Evolutionary conservation across 2,329 filamentous ascomycete genomes (phyloP), one percentile per base, ranked within the genome.

Genomic region (Cladosporium colombiae): DNA sequence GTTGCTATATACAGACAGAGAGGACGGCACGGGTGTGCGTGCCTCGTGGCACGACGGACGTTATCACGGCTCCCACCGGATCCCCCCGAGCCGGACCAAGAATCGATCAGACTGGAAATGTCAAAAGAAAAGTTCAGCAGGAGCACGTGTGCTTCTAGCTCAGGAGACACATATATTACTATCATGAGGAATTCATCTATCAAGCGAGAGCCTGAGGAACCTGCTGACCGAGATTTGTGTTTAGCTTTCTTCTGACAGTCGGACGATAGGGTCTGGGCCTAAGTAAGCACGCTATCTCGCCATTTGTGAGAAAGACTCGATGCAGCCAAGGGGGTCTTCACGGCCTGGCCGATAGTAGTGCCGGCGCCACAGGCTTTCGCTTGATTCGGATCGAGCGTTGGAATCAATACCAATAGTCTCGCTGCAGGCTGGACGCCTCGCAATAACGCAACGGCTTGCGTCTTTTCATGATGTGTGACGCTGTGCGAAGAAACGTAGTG

Each of bases 301-400:
- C 23, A 18, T 21, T 63, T 56, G 8, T 63, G 50, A 63, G 61
- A 53, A 63, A 27, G 6, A 46, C 25, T 37, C 18, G 35, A 63
- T 56, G 61, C 61, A 55, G 61, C 61, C 55, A 63, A 63, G 61
- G 29, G 61, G 61, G 50, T 46, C 61, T 63, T 55, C 50, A 63
- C 61, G 61, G 61, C 49, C 61, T 56, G 61, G 61, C 61, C 61
- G 61, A 56, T 37, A 57, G 55, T 37, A 57, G 55, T 33, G 61
- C 50, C 61, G 50, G 35, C 60, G 60, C 60, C 60, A 62, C 33
- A 21, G n/a, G 29, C n/a, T 37, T 53, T 53, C 13, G 49, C 60
- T 44, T 52, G 25, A 13, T 55, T 63, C 35, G 23, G 60, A 50
- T 46, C 35, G 40, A 46, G 33, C 33, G 18, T 63, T 50, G 35